These are phyloP conservation scores for Diutina scorzettiae DNA, from an alignment of 1,139 yeast species.

Conservation along the genomic window DNA sequence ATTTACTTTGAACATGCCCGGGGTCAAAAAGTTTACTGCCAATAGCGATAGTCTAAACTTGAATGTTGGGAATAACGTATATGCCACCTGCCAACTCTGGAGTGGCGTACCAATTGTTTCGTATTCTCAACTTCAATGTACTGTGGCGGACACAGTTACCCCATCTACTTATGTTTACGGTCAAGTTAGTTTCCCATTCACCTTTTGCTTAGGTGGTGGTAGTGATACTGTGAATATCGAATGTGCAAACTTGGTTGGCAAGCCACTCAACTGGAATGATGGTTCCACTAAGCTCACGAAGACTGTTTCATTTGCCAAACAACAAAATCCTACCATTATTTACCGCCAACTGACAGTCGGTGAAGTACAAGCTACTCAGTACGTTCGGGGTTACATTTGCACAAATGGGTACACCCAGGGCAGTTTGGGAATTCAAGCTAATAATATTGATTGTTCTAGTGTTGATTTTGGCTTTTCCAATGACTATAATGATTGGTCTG, in stretches of 20 bases:
- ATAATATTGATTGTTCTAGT: slow-evolving; percentile 13
- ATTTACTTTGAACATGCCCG: background rate
- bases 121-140: background rate
- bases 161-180: background rate
- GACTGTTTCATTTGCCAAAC: slow-evolving; percentile 9
- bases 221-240: background rate
- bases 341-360: background rate
- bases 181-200: background rate
- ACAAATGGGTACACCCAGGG: slow-evolving; percentile 16
- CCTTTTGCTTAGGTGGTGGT: background rate
- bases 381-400: slow-evolving; percentile 11
- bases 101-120: background rate
- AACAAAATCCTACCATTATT: slow-evolving; percentile 11
- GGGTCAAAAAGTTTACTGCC: background rate
- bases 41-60: background rate
- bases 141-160: background rate
- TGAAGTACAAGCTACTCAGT: background rate
- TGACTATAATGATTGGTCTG: background rate
- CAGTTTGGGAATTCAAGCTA: slow-evolving; percentile 13
- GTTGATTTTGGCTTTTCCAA: slow-evolving; percentile 8
- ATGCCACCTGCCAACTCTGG: background rate
- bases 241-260: background rate
- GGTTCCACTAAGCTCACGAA: slow-evolving; percentile 7
- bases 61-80: background rate
- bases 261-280: background rate